Percentiles rank a stretch among this genome's conserved stretches.
Conservation (phyloP, 2,329 filamentous ascomycete genomes). For the Calonectria montana region DNA sequence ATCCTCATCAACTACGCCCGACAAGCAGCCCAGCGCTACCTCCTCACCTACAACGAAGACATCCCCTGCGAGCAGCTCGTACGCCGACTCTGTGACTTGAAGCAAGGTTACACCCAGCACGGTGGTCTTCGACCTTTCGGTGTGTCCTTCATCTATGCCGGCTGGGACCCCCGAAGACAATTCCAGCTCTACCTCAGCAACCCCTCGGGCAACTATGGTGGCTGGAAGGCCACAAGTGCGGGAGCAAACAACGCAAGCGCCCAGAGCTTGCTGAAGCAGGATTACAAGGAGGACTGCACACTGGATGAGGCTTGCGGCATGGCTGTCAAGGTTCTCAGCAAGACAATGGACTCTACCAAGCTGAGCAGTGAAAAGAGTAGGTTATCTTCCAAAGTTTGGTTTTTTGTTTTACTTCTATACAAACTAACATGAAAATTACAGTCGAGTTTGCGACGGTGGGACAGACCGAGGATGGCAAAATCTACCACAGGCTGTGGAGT, state of each 20-base stretch:
- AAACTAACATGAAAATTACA: slow-evolving; percentile 50
- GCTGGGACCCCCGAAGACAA: slow-evolving; percentile 94
- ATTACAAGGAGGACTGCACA: slow-evolving; percentile 98
- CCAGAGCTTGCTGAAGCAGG: slow-evolving; percentile 96
- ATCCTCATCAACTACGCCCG: slow-evolving; percentile 99
- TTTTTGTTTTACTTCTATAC: not conserved
- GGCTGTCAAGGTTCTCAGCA: slow-evolving; percentile 98
- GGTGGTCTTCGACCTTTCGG: slow-evolving; percentile 98
- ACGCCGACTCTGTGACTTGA: slow-evolving; percentile 94
- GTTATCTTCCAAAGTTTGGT: slow-evolving; percentile 42
- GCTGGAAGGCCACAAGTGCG: slow-evolving; percentile 98
- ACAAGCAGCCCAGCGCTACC: slow-evolving; percentile 95
- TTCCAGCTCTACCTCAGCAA: slow-evolving; percentile 99
- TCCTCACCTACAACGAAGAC: slow-evolving; percentile 99
- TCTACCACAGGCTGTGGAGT: slow-evolving; percentile 98
- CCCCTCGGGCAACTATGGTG: slow-evolving; percentile 97
- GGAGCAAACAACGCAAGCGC: slow-evolving; percentile 98
- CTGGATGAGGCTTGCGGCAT: slow-evolving; percentile 96
- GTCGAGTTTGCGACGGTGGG: slow-evolving; percentile 99
- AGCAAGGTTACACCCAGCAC: slow-evolving; percentile 99
- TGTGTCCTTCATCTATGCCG: slow-evolving; percentile 99
- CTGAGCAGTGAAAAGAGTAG: slow-evolving; percentile 98
- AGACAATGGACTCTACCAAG: slow-evolving; percentile 99
- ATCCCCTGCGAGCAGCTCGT: slow-evolving; percentile 99
- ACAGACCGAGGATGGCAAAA: slow-evolving; percentile 92